Evolutionary conservation across 148 eudicot species (phyloP).

Genomic region (Spergularia marina): DNA sequence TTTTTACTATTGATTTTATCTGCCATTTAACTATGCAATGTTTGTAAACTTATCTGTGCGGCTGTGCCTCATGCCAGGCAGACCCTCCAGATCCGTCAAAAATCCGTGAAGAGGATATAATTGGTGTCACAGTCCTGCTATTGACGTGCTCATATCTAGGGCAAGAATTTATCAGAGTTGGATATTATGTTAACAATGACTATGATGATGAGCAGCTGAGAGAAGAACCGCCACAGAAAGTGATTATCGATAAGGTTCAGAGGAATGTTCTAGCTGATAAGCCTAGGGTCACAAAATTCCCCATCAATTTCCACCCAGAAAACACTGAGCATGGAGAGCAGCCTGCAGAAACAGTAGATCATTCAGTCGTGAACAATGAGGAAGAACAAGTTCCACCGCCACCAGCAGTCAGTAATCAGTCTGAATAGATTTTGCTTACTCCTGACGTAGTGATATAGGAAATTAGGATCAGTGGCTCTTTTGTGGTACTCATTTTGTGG

Average conservation of each 20-base stretch:
- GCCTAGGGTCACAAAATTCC: conserved; percentile 90
- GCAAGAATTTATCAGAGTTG: conserved; percentile 86
- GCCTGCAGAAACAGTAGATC: conserved; percentile 38
- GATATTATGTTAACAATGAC: conserved; percentile 86
- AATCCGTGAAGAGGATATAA: conserved; percentile 84
- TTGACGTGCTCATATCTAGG: conserved; percentile 85
- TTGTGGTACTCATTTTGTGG: not conserved
- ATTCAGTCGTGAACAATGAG: conserved; percentile 31
- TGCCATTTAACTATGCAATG: not conserved
- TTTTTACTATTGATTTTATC: not conserved
- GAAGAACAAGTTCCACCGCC: conserved; percentile 33
- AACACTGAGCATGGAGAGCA: conserved; percentile 62
- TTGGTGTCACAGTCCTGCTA: conserved; percentile 82
- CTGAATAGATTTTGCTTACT: conserved; percentile 18
- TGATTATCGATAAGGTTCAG: conserved; percentile 68
- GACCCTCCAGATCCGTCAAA: conserved; percentile 90
- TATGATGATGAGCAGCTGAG: conserved; percentile 77
- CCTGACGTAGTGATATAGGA: conserved; percentile 1
- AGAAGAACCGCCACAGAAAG: conserved; percentile 92
- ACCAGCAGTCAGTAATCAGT: conserved; percentile 33
- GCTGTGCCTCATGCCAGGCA: conserved; percentile 45
- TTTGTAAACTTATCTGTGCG: not conserved
- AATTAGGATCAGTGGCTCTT: not conserved
- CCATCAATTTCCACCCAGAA: conserved; percentile 81
- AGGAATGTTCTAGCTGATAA: conserved; percentile 80